phyloP scores from a whole-genome alignment of 2,329 filamentous ascomycete species.

The Chaetomium sp. region DNA sequence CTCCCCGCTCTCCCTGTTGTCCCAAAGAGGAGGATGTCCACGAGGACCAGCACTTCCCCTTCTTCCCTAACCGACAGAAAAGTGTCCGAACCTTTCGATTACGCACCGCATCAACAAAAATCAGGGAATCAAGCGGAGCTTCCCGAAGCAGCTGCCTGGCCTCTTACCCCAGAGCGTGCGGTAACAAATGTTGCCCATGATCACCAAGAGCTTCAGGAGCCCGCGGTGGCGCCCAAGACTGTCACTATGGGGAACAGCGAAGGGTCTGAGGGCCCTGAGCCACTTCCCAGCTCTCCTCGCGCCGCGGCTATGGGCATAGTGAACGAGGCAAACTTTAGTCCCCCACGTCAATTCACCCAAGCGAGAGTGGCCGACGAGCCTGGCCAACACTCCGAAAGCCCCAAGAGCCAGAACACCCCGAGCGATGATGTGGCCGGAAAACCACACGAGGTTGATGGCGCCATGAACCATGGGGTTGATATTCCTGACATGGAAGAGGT shows the following conservation, averaged over 20 bases:
- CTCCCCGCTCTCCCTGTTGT: constrained; percentile 34
- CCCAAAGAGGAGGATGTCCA: constrained; percentile 33
- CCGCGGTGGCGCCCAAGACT: not conserved
- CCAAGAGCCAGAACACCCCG: too few species aligned
- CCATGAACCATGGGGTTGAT: constrained; percentile 20
- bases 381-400: too few species aligned
- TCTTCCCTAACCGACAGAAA: not conserved
- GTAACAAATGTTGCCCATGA: not conserved
- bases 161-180: not conserved
- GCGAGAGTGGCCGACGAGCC: not conserved
- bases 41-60: constrained; percentile 15
- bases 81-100: not conserved
- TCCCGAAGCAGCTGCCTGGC: not conserved
- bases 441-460: not conserved
- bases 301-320: not conserved
- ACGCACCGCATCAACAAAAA: not conserved
- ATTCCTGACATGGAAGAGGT: not conserved
- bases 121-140: not conserved
- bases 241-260: not conserved
- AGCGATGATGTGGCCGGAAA: too few species aligned
- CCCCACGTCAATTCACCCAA: not conserved
- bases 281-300: not conserved
- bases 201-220: not conserved
- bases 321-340: not conserved
- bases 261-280: too few species aligned